Conservation (phyloP, 129 eudicot genomes). For the Centrapalus pauciflorus region DNA sequence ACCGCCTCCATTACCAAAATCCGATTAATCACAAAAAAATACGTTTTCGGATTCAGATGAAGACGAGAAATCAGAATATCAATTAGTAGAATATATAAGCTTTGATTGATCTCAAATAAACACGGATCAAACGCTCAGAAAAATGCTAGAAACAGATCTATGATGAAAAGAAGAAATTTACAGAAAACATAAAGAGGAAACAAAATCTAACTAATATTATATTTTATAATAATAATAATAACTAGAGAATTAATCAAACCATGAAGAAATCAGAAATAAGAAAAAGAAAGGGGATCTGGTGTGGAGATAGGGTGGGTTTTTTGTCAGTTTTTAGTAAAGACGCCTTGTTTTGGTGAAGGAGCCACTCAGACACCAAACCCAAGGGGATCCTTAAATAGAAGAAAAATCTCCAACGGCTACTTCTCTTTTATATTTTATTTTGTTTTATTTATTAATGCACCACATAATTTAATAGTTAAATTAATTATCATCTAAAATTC, state of each 20-base stretch:
- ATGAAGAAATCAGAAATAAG: not conserved
- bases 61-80: not conserved
- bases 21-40: not conserved
- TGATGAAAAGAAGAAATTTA: not conserved
- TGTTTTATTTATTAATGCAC: not conserved
- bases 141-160: not conserved
- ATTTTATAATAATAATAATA: no score
- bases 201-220: not conserved
- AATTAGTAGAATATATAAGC: not conserved
- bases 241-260: not conserved
- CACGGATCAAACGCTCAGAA: slow-evolving; percentile 23
- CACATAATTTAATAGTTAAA: no score
- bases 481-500: no score
- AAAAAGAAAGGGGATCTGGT: slow-evolving; percentile 19
- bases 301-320: slow-evolving; percentile 7
- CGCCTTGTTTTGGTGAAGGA: slow-evolving; percentile 11
- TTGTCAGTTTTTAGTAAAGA: slow-evolving; percentile 17
- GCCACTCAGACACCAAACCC: not conserved
- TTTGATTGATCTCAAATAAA: slow-evolving; percentile 45
- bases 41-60: not conserved
- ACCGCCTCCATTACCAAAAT: slow-evolving; percentile 47
- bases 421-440: slow-evolving; percentile 2
- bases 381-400: slow-evolving; percentile 33
- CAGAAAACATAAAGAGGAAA: not conserved
- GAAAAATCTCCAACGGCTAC: slow-evolving; percentile 53